Conservation (phyloP, 371 early-diverging fungal species). For the Mycotypha africana region DNA sequence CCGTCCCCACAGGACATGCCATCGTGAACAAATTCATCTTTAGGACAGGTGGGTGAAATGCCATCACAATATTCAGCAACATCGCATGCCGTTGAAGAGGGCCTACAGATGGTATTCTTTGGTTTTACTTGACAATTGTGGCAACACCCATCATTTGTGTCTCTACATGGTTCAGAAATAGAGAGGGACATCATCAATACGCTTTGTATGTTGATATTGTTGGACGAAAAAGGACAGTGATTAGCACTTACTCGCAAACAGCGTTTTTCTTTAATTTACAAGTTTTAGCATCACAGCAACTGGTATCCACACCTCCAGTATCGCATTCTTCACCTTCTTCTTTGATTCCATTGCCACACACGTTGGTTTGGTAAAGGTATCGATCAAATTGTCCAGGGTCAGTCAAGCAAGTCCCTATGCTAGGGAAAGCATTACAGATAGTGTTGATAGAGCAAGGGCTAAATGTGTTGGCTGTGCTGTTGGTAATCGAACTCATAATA, state of each 20-base stretch:
- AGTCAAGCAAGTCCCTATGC: slow-evolving; percentile 51
- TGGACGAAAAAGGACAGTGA: no score
- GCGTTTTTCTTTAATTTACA: slow-evolving; percentile 80
- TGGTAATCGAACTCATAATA: slow-evolving; percentile 84
- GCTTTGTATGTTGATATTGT: no score
- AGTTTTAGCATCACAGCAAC: slow-evolving; percentile 77
- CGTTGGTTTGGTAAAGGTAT: slow-evolving; percentile 32
- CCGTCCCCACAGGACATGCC: slow-evolving; percentile 59
- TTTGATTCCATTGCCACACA: slow-evolving; percentile 93
- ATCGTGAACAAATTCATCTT: slow-evolving; percentile 60
- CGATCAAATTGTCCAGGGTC: slow-evolving; percentile 42
- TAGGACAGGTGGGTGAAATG: slow-evolving; percentile 67
- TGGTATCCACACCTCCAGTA: slow-evolving; percentile 70
- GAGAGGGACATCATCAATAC: neutral
- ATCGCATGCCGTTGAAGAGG: slow-evolving; percentile 78
- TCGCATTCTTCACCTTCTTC: slow-evolving; percentile 94
- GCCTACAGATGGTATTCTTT: slow-evolving; percentile 65
- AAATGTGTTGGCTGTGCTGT: slow-evolving; percentile 59
- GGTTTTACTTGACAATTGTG: slow-evolving; percentile 63
- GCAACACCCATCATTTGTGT: slow-evolving; percentile 83
- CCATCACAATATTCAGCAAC: slow-evolving; percentile 80
- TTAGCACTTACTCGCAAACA: slow-evolving; percentile 59
- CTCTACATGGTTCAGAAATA: slow-evolving; percentile 39
- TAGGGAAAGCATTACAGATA: slow-evolving; percentile 60
- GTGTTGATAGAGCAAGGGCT: slow-evolving; percentile 75